A percentile compares a stretch with the other conserved stretches of the same genome.
These are phyloP conservation scores for Catunica adiposa DNA, from an alignment of 2,329 filamentous ascomycete species.

Conservation along the genomic window DNA sequence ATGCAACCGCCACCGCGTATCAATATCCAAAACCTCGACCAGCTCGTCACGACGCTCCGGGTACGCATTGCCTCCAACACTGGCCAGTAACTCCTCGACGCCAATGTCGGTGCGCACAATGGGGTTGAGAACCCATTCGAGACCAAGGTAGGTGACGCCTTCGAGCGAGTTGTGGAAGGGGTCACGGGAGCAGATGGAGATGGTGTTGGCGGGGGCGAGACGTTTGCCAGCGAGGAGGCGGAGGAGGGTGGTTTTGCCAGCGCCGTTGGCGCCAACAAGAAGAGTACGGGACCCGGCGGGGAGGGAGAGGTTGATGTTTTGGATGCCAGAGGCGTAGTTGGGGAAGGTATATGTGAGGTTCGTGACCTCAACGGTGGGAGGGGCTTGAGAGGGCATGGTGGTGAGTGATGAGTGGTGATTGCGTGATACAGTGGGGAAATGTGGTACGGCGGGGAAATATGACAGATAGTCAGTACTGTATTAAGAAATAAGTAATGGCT, in stretches of 20 bases:
- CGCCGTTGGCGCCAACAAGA: slow-evolving; percentile 89
- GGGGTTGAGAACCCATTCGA: slow-evolving; percentile 96
- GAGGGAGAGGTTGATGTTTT: slow-evolving; percentile 56
- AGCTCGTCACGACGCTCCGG: slow-evolving; percentile 72
- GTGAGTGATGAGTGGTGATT: background rate
- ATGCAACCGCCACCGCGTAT: slow-evolving; percentile 86
- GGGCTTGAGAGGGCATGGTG: slow-evolving; percentile 19
- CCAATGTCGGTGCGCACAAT: slow-evolving; percentile 93
- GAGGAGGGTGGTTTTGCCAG: slow-evolving; percentile 91
- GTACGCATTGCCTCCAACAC: slow-evolving; percentile 74
- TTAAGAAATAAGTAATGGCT: no score
- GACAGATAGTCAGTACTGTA: no score
- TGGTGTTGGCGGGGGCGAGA: slow-evolving; percentile 59
- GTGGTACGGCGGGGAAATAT: no score
- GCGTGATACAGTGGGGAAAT: background rate
- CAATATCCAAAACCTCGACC: slow-evolving; percentile 76
- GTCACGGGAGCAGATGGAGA: slow-evolving; percentile 68
- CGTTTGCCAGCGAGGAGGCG: slow-evolving; percentile 90
- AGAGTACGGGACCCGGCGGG: slow-evolving; percentile 75
- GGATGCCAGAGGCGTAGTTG: slow-evolving; percentile 65
- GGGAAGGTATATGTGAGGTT: slow-evolving; percentile 79
- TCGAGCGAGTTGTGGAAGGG: slow-evolving; percentile 82
- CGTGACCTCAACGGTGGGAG: slow-evolving; percentile 53
- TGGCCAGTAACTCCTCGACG: slow-evolving; percentile 67
- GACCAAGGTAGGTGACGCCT: slow-evolving; percentile 89